Evolutionary conservation across 2,329 filamentous ascomycete genomes (phyloP).

Genomic region (Cladophialophora psammophila): DNA sequence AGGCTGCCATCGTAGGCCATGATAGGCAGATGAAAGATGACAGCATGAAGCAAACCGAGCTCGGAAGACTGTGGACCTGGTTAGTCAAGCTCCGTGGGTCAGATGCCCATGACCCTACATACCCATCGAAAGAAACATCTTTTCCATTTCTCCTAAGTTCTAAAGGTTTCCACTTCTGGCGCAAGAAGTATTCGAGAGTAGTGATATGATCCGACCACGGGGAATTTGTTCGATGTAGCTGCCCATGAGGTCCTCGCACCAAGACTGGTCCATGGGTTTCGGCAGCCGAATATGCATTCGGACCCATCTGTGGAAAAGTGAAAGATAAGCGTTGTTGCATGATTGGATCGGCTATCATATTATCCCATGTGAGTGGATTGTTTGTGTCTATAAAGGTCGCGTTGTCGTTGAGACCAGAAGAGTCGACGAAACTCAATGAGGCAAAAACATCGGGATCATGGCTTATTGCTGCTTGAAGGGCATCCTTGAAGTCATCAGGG

Average conservation of each 20-base stretch:
- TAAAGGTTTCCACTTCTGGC: constrained; percentile 8
- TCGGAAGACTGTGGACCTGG: constrained; percentile 13
- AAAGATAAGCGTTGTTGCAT: constrained; percentile 9
- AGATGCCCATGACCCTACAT: neutral
- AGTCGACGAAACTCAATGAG: neutral
- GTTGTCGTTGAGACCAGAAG: neutral
- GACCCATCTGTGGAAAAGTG: constrained; percentile 8
- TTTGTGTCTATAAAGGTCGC: neutral
- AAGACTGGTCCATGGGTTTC: constrained; percentile 8
- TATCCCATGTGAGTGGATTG: constrained; percentile 8
- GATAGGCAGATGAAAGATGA: constrained; percentile 24
- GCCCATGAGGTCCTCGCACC: constrained; percentile 13
- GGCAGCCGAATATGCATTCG: constrained; percentile 3
- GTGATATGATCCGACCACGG: constrained; percentile 23
- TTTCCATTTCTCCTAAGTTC: neutral
- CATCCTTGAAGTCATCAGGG: constrained; percentile 20
- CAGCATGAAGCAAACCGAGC: constrained; percentile 22
- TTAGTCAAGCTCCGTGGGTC: neutral
- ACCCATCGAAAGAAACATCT: neutral
- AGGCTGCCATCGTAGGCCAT: constrained; percentile 28
- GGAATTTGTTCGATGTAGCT: constrained; percentile 18
- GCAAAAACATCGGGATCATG: constrained; percentile 13
- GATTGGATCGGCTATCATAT: constrained; percentile 15
- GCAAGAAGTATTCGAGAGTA: constrained; percentile 23
- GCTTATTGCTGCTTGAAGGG: constrained; percentile 18